Evolutionary conservation across 2,329 filamentous ascomycete species (phyloP).

Genomic region (Fusarium hainanense): DNA sequence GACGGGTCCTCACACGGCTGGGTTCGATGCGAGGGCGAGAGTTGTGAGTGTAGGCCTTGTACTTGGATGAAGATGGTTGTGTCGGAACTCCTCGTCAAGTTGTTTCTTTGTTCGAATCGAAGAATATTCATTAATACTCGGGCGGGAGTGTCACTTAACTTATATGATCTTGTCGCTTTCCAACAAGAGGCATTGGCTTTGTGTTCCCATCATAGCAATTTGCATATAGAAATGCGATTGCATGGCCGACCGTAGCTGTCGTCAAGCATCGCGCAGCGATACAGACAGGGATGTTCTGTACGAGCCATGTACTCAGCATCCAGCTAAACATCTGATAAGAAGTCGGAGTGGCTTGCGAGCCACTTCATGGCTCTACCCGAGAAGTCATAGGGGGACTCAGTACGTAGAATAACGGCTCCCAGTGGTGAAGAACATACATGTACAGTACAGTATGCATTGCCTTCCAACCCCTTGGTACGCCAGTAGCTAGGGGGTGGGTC

Average conservation of each 20-base stretch:
- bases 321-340: slow-evolving; percentile 15
- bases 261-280: slow-evolving; percentile 30
- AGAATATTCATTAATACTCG: neutral
- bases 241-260: slow-evolving; percentile 25
- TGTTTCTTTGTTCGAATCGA: neutral
- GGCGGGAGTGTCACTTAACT: slow-evolving; percentile 39
- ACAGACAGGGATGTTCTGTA: slow-evolving; percentile 32
- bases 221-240: slow-evolving; percentile 19
- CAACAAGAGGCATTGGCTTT: slow-evolving; percentile 12
- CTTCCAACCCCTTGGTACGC: slow-evolving; percentile 33
- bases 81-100: neutral
- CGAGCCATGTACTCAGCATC: slow-evolving; percentile 30
- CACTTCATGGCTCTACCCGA: slow-evolving; percentile 27
- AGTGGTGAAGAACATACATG: neutral
- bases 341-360: slow-evolving; percentile 33
- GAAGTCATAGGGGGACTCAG: slow-evolving; percentile 28
- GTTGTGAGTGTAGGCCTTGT: neutral
- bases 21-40: neutral
- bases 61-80: neutral
- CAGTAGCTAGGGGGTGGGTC: slow-evolving; percentile 29
- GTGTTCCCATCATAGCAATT: slow-evolving; percentile 32
- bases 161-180: slow-evolving; percentile 34
- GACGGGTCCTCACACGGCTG: slow-evolving; percentile 22
- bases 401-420: slow-evolving; percentile 8
- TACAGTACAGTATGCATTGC: slow-evolving; percentile 3